These are phyloP conservation scores for Gardenia jasminoides DNA, from an alignment of 257 asterid species.

Conservation along the genomic window DNA sequence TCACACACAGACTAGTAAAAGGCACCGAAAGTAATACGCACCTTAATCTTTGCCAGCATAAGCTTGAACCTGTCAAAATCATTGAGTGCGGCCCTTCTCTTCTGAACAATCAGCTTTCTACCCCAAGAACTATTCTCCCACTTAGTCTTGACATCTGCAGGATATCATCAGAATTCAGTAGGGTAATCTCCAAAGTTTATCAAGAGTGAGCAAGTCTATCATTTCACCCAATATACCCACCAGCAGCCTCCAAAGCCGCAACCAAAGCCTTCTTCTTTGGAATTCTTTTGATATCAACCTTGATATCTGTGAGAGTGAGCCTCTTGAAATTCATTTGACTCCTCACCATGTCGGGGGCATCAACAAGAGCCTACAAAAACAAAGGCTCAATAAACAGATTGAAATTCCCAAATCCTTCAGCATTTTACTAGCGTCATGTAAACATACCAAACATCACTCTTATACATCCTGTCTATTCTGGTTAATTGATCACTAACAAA, in stretches of 20 bases:
- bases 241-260: constrained; percentile 95
- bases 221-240: constrained; percentile 30
- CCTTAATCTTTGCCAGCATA: constrained; percentile 93
- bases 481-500: background rate
- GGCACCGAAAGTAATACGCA: constrained; percentile 2
- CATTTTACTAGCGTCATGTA: background rate
- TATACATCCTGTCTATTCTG: background rate
- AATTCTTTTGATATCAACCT: constrained; percentile 74
- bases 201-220: no score
- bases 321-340: constrained; percentile 94
- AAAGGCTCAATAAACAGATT: background rate
- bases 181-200: background rate
- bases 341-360: constrained; percentile 89
- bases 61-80: constrained; percentile 89
- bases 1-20: background rate
- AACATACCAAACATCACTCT: no score
- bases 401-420: background rate
- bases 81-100: constrained; percentile 71
- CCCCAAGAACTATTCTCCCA: constrained; percentile 98
- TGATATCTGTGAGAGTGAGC: constrained; percentile 80
- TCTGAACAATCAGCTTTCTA: constrained; percentile 89
- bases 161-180: background rate
- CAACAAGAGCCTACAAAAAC: constrained; percentile 72
- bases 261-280: constrained; percentile 88
- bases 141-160: constrained; percentile 77